Evolutionary conservation across 495 filamentous ascomycete genomes (phyloP).

Genomic region (Lasiosphaeria miniovina): DNA sequence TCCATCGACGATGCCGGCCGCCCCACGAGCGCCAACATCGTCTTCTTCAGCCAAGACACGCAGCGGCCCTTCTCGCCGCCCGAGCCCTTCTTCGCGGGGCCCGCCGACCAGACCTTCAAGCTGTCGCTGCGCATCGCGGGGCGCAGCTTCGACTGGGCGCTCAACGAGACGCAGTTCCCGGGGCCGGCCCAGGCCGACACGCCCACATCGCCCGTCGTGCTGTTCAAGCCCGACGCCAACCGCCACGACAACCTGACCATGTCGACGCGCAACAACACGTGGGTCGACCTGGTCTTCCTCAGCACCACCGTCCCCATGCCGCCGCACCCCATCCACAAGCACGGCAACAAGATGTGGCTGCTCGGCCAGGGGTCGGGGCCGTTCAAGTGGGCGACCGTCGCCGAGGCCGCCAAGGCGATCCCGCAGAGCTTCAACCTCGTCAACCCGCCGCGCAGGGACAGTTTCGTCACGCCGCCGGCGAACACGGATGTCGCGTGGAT

Average conservation of each 20-base stretch:
- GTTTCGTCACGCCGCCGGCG: slow-evolving; percentile 39
- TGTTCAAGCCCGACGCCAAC: slow-evolving; percentile 16
- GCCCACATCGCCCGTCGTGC: neutral
- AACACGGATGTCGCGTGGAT: slow-evolving; percentile 45
- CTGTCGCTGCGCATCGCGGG: slow-evolving; percentile 39
- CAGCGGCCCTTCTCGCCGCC: slow-evolving; percentile 43
- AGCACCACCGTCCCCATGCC: slow-evolving; percentile 37
- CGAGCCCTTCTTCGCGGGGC: slow-evolving; percentile 32
- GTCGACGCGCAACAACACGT: slow-evolving; percentile 45
- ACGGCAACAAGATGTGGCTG: slow-evolving; percentile 57
- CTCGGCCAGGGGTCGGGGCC: slow-evolving; percentile 50
- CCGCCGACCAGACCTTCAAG: slow-evolving; percentile 42
- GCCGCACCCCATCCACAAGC: slow-evolving; percentile 61
- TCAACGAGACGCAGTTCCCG: slow-evolving; percentile 39
- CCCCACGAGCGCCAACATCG: slow-evolving; percentile 34
- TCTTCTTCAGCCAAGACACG: slow-evolving; percentile 33
- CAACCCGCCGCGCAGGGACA: slow-evolving; percentile 52
- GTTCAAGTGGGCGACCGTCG: slow-evolving; percentile 51
- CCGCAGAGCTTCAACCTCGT: slow-evolving; percentile 54
- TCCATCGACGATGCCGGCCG: slow-evolving; percentile 38
- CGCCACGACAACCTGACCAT: slow-evolving; percentile 41
- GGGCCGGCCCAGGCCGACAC: too few species aligned
- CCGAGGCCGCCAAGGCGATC: slow-evolving; percentile 45
- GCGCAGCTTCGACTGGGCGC: slow-evolving; percentile 45
- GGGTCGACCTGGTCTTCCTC: slow-evolving; percentile 57